These are phyloP conservation scores for Linaria vulgaris DNA, from an alignment of 257 asterid species.

Conservation along the genomic window DNA sequence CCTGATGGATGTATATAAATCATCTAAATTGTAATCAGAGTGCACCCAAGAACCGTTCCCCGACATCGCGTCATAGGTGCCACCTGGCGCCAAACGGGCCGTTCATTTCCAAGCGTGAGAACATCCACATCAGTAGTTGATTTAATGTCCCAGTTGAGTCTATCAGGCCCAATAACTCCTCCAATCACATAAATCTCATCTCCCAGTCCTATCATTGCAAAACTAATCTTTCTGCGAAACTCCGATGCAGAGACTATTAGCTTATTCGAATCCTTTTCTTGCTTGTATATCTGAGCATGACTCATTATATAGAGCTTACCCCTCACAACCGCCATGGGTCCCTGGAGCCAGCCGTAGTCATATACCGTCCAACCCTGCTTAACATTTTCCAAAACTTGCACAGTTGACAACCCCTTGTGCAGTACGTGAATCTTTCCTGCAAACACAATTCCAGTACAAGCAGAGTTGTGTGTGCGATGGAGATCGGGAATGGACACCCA, in stretches of 20 bases:
- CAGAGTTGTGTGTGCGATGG: constrained; percentile 80
- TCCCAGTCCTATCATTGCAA: constrained; percentile 80
- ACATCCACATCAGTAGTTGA: constrained; percentile 70
- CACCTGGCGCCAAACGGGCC: constrained; percentile 80
- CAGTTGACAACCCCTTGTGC: constrained; percentile 90
- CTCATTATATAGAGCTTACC: constrained; percentile 88
- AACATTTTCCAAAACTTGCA: constrained; percentile 68
- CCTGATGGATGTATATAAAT: background rate
- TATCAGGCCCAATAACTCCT: constrained; percentile 88
- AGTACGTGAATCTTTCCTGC: constrained; percentile 77
- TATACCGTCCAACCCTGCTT: constrained; percentile 82
- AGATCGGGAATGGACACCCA: constrained; percentile 93
- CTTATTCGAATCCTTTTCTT: constrained; percentile 63
- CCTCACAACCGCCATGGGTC: constrained; percentile 86
- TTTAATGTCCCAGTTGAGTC: constrained; percentile 83
- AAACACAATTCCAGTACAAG: constrained; percentile 80
- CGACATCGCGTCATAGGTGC: constrained; percentile 85
- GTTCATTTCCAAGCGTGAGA: constrained; percentile 68
- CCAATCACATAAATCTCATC: constrained; percentile 85
- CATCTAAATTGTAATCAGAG: constrained; percentile 71
- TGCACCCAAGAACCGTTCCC: constrained; percentile 90
- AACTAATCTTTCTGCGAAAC: constrained; percentile 74
- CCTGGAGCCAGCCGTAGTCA: constrained; percentile 90
- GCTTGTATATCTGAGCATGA: constrained; percentile 75
- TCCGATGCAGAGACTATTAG: constrained; percentile 72